phyloP scores from a whole-genome alignment of 2,329 filamentous ascomycete genomes.

The Aureobasidium uvarum region DNA sequence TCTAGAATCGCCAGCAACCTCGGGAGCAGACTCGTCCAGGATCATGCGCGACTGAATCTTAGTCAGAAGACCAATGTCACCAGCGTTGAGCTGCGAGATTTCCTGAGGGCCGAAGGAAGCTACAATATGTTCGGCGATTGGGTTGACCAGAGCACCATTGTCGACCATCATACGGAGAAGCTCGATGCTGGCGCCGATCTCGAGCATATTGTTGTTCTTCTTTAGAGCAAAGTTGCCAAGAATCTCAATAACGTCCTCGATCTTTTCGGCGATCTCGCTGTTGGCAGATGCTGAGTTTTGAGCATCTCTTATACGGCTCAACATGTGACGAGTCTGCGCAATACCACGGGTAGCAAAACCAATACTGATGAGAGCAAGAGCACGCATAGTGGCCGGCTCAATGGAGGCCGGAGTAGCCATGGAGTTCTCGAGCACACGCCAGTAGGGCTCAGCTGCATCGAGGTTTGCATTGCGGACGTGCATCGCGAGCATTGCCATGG shows the following conservation, averaged over 20 bases:
- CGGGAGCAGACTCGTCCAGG: constrained; percentile 48
- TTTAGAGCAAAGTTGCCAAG: constrained; percentile 58
- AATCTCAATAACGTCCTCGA: constrained; percentile 81
- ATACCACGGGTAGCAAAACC: constrained; percentile 82
- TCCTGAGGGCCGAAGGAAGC: constrained; percentile 60
- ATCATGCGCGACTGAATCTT: constrained; percentile 58
- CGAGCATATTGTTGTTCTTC: constrained; percentile 52
- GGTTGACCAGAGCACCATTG: constrained; percentile 61
- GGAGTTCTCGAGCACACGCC: constrained; percentile 66
- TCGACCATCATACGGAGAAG: constrained; percentile 64
- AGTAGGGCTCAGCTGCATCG: constrained; percentile 72
- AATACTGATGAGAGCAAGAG: constrained; percentile 80
- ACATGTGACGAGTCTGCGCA: constrained; percentile 78
- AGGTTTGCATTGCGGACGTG: constrained; percentile 81
- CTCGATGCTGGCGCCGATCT: constrained; percentile 57
- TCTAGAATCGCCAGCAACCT: constrained; percentile 58
- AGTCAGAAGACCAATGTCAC: constrained; percentile 58
- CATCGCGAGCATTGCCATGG: constrained; percentile 81
- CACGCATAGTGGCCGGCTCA: constrained; percentile 87
- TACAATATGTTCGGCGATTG: constrained; percentile 60
- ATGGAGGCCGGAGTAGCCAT: constrained; percentile 67
- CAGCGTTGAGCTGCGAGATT: constrained; percentile 55
- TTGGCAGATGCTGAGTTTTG: constrained; percentile 48
- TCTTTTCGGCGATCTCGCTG: constrained; percentile 67
- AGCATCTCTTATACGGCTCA: constrained; percentile 71